These are phyloP conservation scores for Andrographis paniculata DNA, from an alignment of 305 asterid species.

Conservation along the genomic window DNA sequence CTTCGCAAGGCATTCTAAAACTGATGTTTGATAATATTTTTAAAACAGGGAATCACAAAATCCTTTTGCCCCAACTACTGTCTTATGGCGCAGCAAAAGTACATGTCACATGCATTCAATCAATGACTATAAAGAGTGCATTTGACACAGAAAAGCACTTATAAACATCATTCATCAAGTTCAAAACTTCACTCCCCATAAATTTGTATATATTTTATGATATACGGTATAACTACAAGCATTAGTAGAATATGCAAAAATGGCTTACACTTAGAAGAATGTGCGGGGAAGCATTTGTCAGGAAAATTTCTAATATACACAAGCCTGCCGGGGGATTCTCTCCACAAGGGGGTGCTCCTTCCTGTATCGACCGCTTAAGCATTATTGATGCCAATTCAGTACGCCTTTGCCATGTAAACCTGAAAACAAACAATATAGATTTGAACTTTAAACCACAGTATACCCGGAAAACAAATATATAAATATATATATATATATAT, in stretches of 20 bases:
- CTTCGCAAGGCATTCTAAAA: too few species aligned
- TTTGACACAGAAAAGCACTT: background rate
- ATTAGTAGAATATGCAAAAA: conserved; percentile 25
- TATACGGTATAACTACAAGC: conserved; percentile 24
- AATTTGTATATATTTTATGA: background rate
- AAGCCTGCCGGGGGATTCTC: conserved; percentile 33
- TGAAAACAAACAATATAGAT: conserved; percentile 16
- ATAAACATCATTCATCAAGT: background rate
- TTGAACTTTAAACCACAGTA: background rate
- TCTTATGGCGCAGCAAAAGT: background rate
- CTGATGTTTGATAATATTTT: too few species aligned
- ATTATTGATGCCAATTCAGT: conserved; percentile 20
- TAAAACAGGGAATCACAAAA: too few species aligned
- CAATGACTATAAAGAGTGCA: background rate
- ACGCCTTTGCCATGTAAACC: conserved; percentile 15
- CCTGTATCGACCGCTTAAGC: conserved; percentile 16
- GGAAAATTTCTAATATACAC: conserved; percentile 42
- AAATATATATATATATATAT: too few species aligned
- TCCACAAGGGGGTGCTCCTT: conserved; percentile 23
- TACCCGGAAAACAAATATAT: too few species aligned
- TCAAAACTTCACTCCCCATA: background rate
- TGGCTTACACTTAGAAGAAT: conserved; percentile 40
- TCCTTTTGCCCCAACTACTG: too few species aligned
- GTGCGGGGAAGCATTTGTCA: conserved; percentile 33
- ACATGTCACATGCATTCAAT: background rate